Evolutionary conservation across 768 basidiomycete genomes (phyloP).

Genomic region (Russula emetica): DNA sequence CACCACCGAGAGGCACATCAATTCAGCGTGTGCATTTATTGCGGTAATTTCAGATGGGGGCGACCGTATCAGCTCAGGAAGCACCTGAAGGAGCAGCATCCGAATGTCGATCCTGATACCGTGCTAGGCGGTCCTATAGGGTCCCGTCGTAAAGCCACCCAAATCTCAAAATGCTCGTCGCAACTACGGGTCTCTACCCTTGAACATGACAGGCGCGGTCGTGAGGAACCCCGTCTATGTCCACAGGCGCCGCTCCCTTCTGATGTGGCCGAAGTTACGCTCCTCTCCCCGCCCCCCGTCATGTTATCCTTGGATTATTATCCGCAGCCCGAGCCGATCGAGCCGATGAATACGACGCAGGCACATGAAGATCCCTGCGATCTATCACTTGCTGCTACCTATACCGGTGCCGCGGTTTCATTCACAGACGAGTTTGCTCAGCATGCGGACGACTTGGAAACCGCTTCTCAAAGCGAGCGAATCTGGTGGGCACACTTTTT

Average conservation of each 20-base stretch:
- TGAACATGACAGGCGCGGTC: not conserved
- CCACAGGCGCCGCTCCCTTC: not conserved
- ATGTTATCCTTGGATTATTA: not conserved
- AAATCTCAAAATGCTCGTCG: too few species aligned
- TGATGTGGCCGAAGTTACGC: not conserved
- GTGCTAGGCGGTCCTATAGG: not conserved
- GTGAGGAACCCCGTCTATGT: not conserved
- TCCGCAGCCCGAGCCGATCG: not conserved
- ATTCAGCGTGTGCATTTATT: not conserved
- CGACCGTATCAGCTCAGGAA: not conserved
- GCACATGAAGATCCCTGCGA: not conserved
- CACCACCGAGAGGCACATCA: not conserved
- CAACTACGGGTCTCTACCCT: not conserved
- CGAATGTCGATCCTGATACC: not conserved
- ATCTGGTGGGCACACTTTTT: not conserved
- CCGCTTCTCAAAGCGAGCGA: not conserved
- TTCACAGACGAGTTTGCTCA: not conserved
- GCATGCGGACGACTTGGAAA: too few species aligned
- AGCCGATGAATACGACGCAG: not conserved
- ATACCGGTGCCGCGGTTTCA: not conserved
- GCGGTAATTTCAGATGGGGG: not conserved
- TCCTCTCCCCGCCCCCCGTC: not conserved
- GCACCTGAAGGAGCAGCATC: not conserved
- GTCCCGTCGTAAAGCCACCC: not conserved
- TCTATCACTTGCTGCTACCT: not conserved